Base-by-base conservation (phyloP, 1,284 basidiomycete species). In the Malassezia sympodialis region DNA sequence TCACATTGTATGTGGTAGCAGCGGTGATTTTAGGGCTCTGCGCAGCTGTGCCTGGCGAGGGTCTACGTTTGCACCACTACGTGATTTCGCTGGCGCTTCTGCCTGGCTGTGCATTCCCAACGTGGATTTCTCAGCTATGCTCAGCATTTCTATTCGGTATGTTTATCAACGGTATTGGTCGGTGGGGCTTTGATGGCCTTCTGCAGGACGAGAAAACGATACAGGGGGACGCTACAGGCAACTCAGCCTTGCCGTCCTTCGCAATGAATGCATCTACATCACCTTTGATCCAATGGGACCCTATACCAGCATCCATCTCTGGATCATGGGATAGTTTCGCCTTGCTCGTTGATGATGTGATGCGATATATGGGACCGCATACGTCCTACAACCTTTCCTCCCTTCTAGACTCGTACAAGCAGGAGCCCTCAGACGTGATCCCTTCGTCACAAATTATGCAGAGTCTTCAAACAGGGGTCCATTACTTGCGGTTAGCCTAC, bases 341-440 rank as follows among this genome's bases (percentile, higher is more conserved):
- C 0, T 79, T 91, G 32, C 79, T 91, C 8, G 80, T 91, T 8
- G 87, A 91, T 69, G 89, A 90, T 64, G 88, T 91, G 0, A 81
- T 88, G 68, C 79, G 84, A 55, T 88, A 84, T 68, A 72, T 78
- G 17, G 86, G 88, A 4, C 68, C 76, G 2, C 82, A 79, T 5
- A 77, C 85, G 45, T 48, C 31, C 15, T 72, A 52, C 50, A 62
- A 72, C 32, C 48, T 72, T 2, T 34, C 51, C 6, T 45, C 56
- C 17, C 46, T 72, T 11, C 15, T 51, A 11, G 47, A 58, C 10
- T n/a, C 27, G 12, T 26, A 11, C 17, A n/a, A 21, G 11, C 14
- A 11, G 3, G 31, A 21, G 3, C 31, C 56, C 7, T 51, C 41
- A 10, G 42, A 54, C 3, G 14, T 23, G 14, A 5, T 28, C 3